phyloP scores from a whole-genome alignment of 164 flowering plant genomes.

The Dillenia turbinata region DNA sequence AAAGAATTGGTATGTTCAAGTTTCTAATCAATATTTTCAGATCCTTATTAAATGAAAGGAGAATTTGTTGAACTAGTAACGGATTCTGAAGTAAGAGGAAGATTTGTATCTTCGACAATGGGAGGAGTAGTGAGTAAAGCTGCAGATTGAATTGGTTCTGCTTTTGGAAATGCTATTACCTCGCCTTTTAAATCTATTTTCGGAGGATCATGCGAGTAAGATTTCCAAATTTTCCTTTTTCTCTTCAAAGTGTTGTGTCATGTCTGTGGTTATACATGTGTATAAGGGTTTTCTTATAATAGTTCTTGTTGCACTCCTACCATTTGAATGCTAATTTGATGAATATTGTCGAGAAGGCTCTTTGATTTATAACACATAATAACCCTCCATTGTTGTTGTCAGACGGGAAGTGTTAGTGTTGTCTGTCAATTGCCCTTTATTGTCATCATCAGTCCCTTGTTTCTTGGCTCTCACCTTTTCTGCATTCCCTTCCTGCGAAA shows the following conservation, averaged over 20 bases:
- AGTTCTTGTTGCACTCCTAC: neutral
- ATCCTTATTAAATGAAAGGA: too few relatives aligned
- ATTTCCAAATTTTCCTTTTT: neutral
- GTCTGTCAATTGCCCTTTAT: too few relatives aligned
- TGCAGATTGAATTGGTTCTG: slow-evolving; percentile 36
- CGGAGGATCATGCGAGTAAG: slow-evolving; percentile 56
- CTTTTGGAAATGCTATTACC: slow-evolving; percentile 31
- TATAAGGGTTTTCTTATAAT: neutral
- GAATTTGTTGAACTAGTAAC: too few relatives aligned
- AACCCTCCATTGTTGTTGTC: too few relatives aligned
- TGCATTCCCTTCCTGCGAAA: too few relatives aligned
- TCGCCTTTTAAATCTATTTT: slow-evolving; percentile 50
- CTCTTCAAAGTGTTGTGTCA: neutral
- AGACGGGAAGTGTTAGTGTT: too few relatives aligned
- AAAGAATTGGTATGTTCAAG: too few relatives aligned
- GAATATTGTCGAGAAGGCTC: neutral
- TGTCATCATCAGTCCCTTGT: too few relatives aligned
- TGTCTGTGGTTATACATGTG: neutral
- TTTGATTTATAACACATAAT: neutral
- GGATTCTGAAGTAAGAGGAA: too few relatives aligned
- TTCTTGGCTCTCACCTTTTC: too few relatives aligned
- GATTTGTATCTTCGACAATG: slow-evolving; percentile 25
- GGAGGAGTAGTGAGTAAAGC: slow-evolving; percentile 44
- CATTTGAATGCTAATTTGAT: neutral
- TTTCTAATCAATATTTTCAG: too few relatives aligned